Percentiles rank a stretch among this genome's conserved stretches.
These are phyloP conservation scores for Cucumis sativus DNA, from an alignment of 306 rosid genomes.

Conservation along the genomic window DNA sequence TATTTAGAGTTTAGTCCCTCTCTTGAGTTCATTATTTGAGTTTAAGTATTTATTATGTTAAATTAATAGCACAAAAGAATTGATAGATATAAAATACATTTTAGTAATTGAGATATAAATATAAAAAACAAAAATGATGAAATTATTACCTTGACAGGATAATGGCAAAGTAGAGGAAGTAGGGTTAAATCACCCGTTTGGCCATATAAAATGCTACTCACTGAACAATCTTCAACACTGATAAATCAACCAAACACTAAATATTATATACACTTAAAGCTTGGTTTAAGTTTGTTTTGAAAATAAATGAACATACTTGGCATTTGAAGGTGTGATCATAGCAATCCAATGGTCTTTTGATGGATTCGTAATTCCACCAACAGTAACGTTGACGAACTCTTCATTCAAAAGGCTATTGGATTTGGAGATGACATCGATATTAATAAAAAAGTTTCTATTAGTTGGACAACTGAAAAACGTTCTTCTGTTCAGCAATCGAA, in stretches of 20 bases:
- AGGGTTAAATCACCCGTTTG: slow-evolving; percentile 70
- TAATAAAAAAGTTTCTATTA: slow-evolving; percentile 12
- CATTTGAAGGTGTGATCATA: slow-evolving; percentile 67
- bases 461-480: slow-evolving; percentile 22
- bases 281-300: too few relatives aligned
- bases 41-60: background rate
- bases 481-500: slow-evolving; percentile 50
- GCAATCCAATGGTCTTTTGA: slow-evolving; percentile 52
- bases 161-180: slow-evolving; percentile 89
- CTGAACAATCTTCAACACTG: slow-evolving; percentile 38
- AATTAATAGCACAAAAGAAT: background rate
- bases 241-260: background rate
- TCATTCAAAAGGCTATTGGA: slow-evolving; percentile 33
- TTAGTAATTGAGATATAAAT: too few relatives aligned
- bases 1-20: background rate
- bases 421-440: slow-evolving; percentile 18
- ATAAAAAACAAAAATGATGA: too few relatives aligned
- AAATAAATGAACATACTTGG: slow-evolving; percentile 31
- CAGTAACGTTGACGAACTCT: slow-evolving; percentile 37
- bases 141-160: slow-evolving; percentile 69
- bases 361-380: slow-evolving; percentile 40
- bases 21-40: background rate
- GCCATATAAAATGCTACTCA: slow-evolving; percentile 12
- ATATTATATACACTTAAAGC: too few relatives aligned
- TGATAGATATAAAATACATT: background rate